Conservation (phyloP, 2,329 filamentous ascomycete genomes). For the Xylariaceae sp. region DNA sequence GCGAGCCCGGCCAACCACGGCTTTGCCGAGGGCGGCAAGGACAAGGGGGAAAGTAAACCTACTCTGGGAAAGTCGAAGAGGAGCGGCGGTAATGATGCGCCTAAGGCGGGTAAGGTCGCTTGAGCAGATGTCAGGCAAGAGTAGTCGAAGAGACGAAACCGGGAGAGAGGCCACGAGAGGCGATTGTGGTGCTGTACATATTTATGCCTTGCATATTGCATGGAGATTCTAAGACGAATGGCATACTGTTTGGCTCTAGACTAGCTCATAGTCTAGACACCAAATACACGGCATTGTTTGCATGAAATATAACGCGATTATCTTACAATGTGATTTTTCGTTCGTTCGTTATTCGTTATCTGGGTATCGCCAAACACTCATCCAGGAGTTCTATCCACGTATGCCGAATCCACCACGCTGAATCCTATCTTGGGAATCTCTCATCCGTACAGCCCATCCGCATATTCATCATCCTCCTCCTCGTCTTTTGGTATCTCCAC, state of each 20-base stretch:
- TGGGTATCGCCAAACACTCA: conserved; percentile 24
- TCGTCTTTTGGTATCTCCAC: conserved; percentile 52
- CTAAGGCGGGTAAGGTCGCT: conserved; percentile 41
- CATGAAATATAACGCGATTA: not conserved
- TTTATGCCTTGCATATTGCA: not conserved
- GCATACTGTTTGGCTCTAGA: not conserved
- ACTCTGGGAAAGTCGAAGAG: conserved; percentile 44
- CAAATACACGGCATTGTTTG: not conserved
- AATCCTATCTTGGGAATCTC: not conserved
- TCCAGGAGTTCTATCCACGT: not conserved
- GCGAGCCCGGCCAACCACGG: conserved; percentile 54
- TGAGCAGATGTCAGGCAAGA: conserved; percentile 43
- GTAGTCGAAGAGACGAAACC: too few relatives aligned
- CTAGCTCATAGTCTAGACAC: not conserved
- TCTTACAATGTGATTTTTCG: not conserved
- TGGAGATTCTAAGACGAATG: not conserved
- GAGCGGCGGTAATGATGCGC: conserved; percentile 34
- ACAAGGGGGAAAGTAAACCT: conserved; percentile 40
- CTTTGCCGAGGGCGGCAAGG: conserved; percentile 43
- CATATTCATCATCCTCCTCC: conserved; percentile 60
- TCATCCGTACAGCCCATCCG: conserved; percentile 56
- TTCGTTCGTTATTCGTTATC: conserved; percentile 2
- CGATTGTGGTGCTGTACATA: too few relatives aligned
- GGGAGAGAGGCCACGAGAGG: too few relatives aligned
- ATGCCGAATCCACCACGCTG: not conserved